Base-by-base conservation (phyloP, 352 stramenopile species). In the Phytophthora parvispora region DNA sequence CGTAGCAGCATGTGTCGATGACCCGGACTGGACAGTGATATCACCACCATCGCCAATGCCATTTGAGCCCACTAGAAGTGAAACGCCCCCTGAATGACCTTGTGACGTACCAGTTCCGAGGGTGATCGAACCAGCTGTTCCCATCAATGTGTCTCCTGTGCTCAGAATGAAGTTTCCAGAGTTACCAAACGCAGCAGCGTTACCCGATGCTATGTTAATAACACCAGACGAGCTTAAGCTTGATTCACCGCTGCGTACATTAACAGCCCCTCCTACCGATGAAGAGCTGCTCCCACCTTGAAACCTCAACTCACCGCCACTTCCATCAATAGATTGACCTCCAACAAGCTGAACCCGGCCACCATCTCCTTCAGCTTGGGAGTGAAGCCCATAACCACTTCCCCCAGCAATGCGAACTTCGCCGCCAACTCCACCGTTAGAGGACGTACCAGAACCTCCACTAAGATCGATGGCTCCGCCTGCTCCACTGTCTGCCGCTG, bases 21-120 rank as follows among this genome's bases (percentile, higher is more conserved):
- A 77, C 13, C 87, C 87, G 22, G 81, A 80, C 27, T 69, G n/a
- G 4, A 95, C 42, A 57, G 49, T 69, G 29, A 95, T 80, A 38
- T 69, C 62, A 18, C 84, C 83, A 24, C 86, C 87, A 60, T 91
- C 78, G 4, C 79, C 79, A 68, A 72, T 61, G 6, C 47, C 69
- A 72, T 75, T 89, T 24, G 67, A 58, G 36, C 83, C 82, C 25
- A 92, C 70, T 16, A 59, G 27, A 13, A 91, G 29, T 13, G 52
- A 67, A 51, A 92, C 64, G 32, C 55, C 67, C 9, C 87, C 87
- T 43, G 80, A 75, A 29, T 53, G 40, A 24, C 74, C 59, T 59
- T 81, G 62, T 25, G 80, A 83, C 25, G 55, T 55, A 28, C 87
- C 85, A 34, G 83, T 93, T 29, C 18, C 47, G 45, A 95, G 64